Percentiles rank a stretch among this genome's conserved stretches.
phyloP scores from a whole-genome alignment of 306 rosid species.

The Vigna unguiculata region DNA sequence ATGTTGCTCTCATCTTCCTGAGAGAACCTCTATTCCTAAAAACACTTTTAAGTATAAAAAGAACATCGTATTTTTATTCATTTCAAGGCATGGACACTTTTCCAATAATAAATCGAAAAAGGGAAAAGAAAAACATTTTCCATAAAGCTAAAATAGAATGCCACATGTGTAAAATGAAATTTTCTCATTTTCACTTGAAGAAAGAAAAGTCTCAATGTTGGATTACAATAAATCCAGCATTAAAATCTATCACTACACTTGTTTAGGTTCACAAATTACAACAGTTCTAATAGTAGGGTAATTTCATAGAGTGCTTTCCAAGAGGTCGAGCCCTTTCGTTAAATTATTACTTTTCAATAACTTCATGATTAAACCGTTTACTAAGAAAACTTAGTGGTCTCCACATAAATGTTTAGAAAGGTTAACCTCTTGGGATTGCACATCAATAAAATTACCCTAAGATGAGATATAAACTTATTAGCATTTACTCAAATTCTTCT shows the following conservation, averaged over 20 bases:
- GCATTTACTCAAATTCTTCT: neutral
- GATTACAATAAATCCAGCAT: neutral
- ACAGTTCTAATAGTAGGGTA: conserved; percentile 5
- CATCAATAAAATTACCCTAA: conserved; percentile 8
- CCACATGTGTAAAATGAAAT: neutral
- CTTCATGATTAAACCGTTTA: neutral
- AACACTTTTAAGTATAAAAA: neutral
- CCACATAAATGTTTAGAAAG: neutral
- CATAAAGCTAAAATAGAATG: neutral
- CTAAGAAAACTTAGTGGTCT: neutral
- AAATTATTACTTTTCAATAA: neutral
- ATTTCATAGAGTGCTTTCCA: conserved; percentile 7
- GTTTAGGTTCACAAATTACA: neutral
- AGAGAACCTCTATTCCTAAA: neutral
- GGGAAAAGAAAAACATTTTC: neutral
- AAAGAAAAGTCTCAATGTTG: neutral
- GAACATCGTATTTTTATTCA: neutral
- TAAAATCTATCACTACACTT: neutral
- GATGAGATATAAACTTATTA: conserved; percentile 1
- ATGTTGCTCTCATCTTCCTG: neutral
- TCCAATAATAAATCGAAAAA: neutral
- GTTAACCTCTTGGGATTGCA: conserved; percentile 10
- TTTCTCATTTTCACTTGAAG: neutral
- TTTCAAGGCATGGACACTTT: neutral
- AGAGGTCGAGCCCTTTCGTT: conserved; percentile 11